phyloP scores from a whole-genome alignment of 768 basidiomycete species.

The Suillus ampliporus region DNA sequence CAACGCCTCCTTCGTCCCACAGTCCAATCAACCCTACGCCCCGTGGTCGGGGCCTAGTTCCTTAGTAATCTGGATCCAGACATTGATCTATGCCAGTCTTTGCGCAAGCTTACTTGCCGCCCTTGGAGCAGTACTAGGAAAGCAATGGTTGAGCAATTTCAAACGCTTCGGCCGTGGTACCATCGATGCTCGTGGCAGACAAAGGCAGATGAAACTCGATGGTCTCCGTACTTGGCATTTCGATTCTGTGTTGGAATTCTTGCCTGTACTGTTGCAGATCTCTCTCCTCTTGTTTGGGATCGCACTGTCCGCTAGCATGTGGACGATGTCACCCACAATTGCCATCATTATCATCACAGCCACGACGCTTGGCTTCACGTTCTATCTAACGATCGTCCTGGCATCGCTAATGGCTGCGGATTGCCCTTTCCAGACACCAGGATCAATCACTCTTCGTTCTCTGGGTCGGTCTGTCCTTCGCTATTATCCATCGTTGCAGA shows the following conservation, averaged over 20 bases:
- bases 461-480: slow-evolving; percentile 1
- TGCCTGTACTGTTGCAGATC: slow-evolving; percentile 14
- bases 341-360: slow-evolving; percentile 1
- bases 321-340: slow-evolving; percentile 1
- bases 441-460: slow-evolving; percentile 1
- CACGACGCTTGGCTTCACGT: slow-evolving; percentile 2
- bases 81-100: slow-evolving; percentile 22
- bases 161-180: slow-evolving; percentile 12
- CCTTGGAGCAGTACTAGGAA: slow-evolving; percentile 17
- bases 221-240: slow-evolving; percentile 15
- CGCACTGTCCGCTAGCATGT: slow-evolving; percentile 8
- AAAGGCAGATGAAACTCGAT: slow-evolving; percentile 16
- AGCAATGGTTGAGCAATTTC: slow-evolving; percentile 16
- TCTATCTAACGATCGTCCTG: slow-evolving; percentile 13
- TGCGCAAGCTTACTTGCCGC: slow-evolving; percentile 21
- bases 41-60: not conserved
- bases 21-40: not conserved
- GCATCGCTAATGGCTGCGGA: slow-evolving; percentile 9
- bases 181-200: slow-evolving; percentile 8
- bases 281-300: slow-evolving; percentile 14
- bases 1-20: not conserved
- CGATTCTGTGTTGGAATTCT: slow-evolving; percentile 6
- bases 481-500: slow-evolving; percentile 3
- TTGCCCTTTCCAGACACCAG: slow-evolving; percentile 15
- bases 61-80: slow-evolving; percentile 18